Base-by-base conservation (phyloP, 176 grass and related monocot species). In the Phragmites australis region DNA sequence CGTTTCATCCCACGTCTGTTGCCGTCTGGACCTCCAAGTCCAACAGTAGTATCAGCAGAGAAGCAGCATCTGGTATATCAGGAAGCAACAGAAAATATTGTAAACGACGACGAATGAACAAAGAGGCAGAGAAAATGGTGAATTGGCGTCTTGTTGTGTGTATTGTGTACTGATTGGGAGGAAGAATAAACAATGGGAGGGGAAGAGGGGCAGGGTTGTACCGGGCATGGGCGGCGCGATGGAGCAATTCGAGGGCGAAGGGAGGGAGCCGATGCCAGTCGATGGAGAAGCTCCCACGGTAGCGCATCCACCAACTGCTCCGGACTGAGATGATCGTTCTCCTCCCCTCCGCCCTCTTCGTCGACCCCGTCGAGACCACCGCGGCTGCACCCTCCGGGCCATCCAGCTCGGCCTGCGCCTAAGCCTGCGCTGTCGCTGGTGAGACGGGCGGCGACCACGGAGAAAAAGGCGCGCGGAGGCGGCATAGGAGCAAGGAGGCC, bases 231-330 rank as follows among this genome's bases (percentile, higher is more conserved):
- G 75, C 68, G 7, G 84, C 58, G 70, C 76, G 80, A 65, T 89
- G 83, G 23, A 94, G 81, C 23, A 75, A 84, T 69, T 91, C 81
- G 67, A 93, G 86, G 23, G 85, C 91, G 46, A 75, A 47, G 3
- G 91, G 85, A 19, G 91, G 22, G 26, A 88, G 70, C 48, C 5
- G 70, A 72, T 5, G 70, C 70, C 48, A 72, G 30, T 48, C 48
- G 70, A 11, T 72, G 70, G 17, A 72, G 70, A 72, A 72, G 70
- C 47, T 72, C 70, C 70, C 29, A 52, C 18, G 70, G 70, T 34
- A 72, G 70, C 70, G 18, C 48, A 46, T 52, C 48, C 18, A 17
- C 70, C 47, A 53, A 17, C 29, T 52, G 47, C 29, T 72, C 47
- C 47, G 27, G 9, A 0, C 5, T 15, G 26, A 72, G 68, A 26